Base-by-base conservation (phyloP, 805 yeast genomes). In the Dipodascopsis tothii region DNA sequence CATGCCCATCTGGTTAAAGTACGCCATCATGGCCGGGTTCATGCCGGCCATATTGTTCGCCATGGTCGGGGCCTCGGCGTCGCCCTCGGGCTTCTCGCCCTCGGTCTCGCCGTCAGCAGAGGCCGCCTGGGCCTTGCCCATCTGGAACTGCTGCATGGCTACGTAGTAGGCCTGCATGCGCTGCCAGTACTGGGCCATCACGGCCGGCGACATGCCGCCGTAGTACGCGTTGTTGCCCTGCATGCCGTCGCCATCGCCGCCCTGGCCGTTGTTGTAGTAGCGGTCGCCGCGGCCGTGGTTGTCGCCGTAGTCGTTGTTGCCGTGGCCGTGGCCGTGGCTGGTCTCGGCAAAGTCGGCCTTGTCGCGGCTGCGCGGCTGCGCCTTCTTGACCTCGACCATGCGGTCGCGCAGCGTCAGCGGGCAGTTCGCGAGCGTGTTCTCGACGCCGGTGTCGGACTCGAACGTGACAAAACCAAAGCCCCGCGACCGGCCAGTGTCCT, bases 391-490 rank as follows among this genome's bases (percentile, higher is more conserved):
- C 49, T 69, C 73, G 16, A 52, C 66, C 27, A 65, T 60, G 60
- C 82, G 84, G 38, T 95, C 96, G 60, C 86, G 87, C 57, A 90
- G 79, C 45, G 80, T 78, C 52, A 90, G 74, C 60, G 78, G 86
- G 63, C 82, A 83, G 63, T 81, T 82, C 45, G 79, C 81, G 43
- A 92, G 80, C 43, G 85, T 94, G 55, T 79, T 73, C 58, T 88
- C 96, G 36, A 90, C 96, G 14, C 96, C 96, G 37, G 82, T 88
- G 19, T 95, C 94, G 17, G 94, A 77, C 60, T 90, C 97, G 66
- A 83, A 90, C 11, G 98, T 90, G 51, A 90, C 87, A 64, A 90
- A 90, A 1, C 98, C 98, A 64, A 87, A 90, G 21, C 98, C 98
- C 68, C 97, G 77, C 2, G 96, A 86, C 60, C 94, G 78, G 47